These are phyloP conservation scores for Thalassiosira ordinaria DNA, from an alignment of 352 stramenopile species.

Conservation along the genomic window DNA sequence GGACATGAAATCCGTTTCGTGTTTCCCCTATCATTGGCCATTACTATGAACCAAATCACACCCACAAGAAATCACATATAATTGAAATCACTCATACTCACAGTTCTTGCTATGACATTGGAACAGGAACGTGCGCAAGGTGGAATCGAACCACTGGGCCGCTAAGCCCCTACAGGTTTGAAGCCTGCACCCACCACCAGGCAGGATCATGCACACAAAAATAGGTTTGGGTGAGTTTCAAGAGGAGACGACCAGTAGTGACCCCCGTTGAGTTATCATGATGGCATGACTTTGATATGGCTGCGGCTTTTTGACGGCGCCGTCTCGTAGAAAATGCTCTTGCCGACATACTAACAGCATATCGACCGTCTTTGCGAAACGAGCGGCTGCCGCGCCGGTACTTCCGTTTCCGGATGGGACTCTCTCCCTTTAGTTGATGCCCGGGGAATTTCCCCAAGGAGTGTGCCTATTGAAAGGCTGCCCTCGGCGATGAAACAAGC, in stretches of 20 bases:
- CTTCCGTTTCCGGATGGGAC: constrained; percentile 48
- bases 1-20: no score
- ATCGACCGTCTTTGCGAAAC: constrained; percentile 24
- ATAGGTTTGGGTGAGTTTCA: constrained; percentile 39
- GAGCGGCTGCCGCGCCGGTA: constrained; percentile 45
- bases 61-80: no score
- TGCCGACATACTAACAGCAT: not conserved
- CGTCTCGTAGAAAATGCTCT: constrained; percentile 38
- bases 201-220: constrained; percentile 46
- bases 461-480: constrained; percentile 4
- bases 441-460: constrained; percentile 45
- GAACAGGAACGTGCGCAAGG: constrained; percentile 75
- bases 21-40: no score
- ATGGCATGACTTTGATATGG: constrained; percentile 56
- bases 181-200: constrained; percentile 59
- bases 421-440: constrained; percentile 32
- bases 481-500: constrained; percentile 26
- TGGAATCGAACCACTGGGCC: constrained; percentile 81
- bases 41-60: not conserved
- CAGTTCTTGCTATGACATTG: no score
- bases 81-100: no score
- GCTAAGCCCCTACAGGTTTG: constrained; percentile 76
- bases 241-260: constrained; percentile 37
- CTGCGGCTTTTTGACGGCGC: constrained; percentile 49
- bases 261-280: constrained; percentile 49